Evolutionary conservation across 208 protist genomes (phyloP).

Genomic region (Naegleria fowleri): DNA sequence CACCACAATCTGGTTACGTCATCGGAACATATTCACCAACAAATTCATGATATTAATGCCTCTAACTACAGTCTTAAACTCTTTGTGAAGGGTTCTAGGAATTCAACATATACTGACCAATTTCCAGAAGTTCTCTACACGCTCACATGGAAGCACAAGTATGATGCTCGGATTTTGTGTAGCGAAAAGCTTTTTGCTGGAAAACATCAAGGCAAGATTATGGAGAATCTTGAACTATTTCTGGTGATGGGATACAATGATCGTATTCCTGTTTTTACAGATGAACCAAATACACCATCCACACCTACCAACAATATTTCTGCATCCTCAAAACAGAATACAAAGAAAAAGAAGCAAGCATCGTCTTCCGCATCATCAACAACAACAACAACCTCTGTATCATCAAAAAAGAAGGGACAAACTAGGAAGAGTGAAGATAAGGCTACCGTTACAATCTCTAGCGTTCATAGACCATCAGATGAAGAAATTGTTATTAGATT

Average conservation of each 20-base stretch:
- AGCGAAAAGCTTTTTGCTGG: slow-evolving; percentile 5
- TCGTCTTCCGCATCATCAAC: background rate
- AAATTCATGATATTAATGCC: background rate
- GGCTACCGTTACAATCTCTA: background rate
- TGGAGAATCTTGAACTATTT: background rate
- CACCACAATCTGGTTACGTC: background rate
- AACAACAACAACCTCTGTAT: background rate
- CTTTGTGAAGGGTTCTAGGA: slow-evolving; percentile 9
- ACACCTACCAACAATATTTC: too few relatives aligned
- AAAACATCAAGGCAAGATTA: slow-evolving; percentile 1
- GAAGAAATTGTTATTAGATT: slow-evolving; percentile 18
- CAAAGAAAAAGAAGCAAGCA: background rate
- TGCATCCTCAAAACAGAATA: background rate
- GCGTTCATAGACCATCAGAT: background rate
- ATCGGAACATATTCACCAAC: background rate
- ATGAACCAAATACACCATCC: background rate
- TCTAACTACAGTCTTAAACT: background rate
- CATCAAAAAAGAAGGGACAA: background rate
- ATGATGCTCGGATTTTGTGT: background rate
- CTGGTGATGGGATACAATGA: background rate
- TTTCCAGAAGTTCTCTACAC: slow-evolving; percentile 25
- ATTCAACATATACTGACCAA: background rate
- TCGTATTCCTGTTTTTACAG: background rate
- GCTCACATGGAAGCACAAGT: slow-evolving; percentile 24
- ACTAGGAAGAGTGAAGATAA: background rate